These are phyloP conservation scores for Chalaropsis ovoidea DNA, from an alignment of 2,329 filamentous ascomycete species.

Conservation along the genomic window DNA sequence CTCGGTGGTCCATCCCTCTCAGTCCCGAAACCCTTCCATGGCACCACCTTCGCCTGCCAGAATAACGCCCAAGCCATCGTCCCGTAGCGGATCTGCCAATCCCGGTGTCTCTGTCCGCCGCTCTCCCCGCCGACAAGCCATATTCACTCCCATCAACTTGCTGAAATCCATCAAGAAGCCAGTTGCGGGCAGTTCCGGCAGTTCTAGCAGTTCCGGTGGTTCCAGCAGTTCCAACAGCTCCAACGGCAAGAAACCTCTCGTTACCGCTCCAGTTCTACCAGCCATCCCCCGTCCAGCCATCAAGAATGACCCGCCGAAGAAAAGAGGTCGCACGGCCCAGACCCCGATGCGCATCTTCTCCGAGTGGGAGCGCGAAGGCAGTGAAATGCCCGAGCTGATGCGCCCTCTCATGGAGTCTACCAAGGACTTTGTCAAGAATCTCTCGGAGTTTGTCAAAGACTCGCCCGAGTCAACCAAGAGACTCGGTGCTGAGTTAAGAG, in stretches of 20 bases:
- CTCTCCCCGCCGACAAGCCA: not conserved
- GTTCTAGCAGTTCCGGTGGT: not conserved
- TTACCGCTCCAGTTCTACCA: not conserved
- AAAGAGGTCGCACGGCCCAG: not conserved
- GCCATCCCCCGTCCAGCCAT: not conserved
- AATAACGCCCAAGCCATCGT: not conserved
- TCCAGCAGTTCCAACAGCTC: no score
- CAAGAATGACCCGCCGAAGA: not conserved
- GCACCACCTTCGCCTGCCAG: not conserved
- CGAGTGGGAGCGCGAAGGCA: not conserved
- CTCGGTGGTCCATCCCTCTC: no score
- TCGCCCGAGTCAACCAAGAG: not conserved
- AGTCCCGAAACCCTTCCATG: not conserved
- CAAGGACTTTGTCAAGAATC: not conserved
- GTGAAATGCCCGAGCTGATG: constrained; percentile 1
- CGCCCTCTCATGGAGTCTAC: not conserved
- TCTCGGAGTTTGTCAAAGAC: not conserved
- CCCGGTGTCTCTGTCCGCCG: not conserved
- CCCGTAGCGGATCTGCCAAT: not conserved
- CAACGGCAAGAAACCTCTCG: not conserved
- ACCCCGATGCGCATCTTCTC: constrained; percentile 1
- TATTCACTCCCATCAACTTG: not conserved
- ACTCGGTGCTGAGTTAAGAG: not conserved
- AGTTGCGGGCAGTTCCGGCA: not conserved
- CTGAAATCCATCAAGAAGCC: not conserved